phyloP scores from a whole-genome alignment of 202 grass and related monocot genomes.

The Setaria viridis region DNA sequence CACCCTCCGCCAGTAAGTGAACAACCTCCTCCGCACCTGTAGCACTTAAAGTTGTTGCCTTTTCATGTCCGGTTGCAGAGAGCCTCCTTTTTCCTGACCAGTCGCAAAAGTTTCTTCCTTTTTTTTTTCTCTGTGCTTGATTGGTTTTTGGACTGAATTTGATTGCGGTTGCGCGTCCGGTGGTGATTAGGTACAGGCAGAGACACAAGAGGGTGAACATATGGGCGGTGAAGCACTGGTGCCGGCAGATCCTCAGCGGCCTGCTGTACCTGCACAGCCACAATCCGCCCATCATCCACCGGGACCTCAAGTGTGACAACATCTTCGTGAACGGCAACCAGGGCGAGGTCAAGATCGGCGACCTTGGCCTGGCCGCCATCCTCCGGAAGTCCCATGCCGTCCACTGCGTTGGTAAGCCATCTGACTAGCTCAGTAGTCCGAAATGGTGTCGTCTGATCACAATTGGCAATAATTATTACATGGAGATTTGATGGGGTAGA shows the following conservation, averaged over 20 bases:
- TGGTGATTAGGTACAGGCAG: constrained; percentile 79
- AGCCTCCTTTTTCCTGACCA: constrained; percentile 15
- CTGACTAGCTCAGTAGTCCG: constrained; percentile 2
- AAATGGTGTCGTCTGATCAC: not conserved
- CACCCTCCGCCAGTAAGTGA: constrained; percentile 86
- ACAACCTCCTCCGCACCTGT: not conserved
- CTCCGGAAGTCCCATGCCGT: constrained; percentile 91
- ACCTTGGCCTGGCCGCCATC: constrained; percentile 94
- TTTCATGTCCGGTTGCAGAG: constrained; percentile 15
- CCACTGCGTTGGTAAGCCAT: constrained; percentile 78
- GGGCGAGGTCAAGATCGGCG: constrained; percentile 94
- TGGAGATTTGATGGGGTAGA: constrained; percentile 36
- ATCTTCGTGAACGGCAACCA: constrained; percentile 97
- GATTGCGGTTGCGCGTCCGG: constrained; percentile 14
- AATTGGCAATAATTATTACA: constrained; percentile 16
- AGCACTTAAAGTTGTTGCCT: constrained; percentile 13
- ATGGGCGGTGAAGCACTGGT: constrained; percentile 96
- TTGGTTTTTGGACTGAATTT: constrained; percentile 26
- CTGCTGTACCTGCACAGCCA: constrained; percentile 89
- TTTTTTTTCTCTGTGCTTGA: not conserved
- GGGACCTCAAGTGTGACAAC: constrained; percentile 99
- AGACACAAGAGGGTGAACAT: constrained; percentile 78
- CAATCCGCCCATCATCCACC: constrained; percentile 93
- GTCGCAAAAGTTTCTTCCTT: not conserved
- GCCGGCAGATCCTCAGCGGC: constrained; percentile 85